Evolutionary conservation across 1,284 basidiomycete species (phyloP).

Genomic region (Macrocystidia cucumis): DNA sequence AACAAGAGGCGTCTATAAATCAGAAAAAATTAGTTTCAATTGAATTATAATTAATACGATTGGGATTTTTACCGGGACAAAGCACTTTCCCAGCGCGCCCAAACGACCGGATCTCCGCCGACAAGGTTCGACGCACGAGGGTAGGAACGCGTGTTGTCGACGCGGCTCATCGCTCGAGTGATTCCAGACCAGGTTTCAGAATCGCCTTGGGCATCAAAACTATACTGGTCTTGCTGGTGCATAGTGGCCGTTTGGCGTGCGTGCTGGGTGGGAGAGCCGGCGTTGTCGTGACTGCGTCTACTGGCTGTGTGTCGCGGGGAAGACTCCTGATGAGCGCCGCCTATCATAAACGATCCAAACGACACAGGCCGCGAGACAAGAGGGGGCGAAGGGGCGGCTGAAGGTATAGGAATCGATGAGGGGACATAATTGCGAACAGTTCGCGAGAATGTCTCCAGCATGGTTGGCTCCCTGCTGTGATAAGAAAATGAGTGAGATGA

Average conservation of each 20-base stretch:
- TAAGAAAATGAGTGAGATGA: not conserved
- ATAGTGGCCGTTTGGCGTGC: no score
- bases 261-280: no score
- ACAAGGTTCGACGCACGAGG: not conserved
- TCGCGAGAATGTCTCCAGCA: conserved; percentile 42
- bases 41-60: conserved; percentile 15
- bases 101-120: conserved; percentile 16
- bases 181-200: conserved; percentile 12
- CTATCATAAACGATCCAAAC: conserved; percentile 33
- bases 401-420: conserved; percentile 33
- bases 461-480: conserved; percentile 32
- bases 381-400: conserved; percentile 38
- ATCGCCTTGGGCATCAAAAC: not conserved
- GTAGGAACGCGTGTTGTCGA: conserved; percentile 1
- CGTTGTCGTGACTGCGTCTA: no score
- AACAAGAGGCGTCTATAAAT: conserved; percentile 46
- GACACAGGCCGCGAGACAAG: conserved; percentile 41
- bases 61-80: conserved; percentile 21
- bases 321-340: no score
- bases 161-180: conserved; percentile 14
- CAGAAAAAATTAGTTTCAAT: no score
- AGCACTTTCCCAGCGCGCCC: conserved; percentile 26
- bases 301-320: no score
- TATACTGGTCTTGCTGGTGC: no score
- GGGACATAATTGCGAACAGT: conserved; percentile 46